Evolutionary conservation across 257 asterid species (phyloP).

Genomic region (Jaltomata sinuosa): DNA sequence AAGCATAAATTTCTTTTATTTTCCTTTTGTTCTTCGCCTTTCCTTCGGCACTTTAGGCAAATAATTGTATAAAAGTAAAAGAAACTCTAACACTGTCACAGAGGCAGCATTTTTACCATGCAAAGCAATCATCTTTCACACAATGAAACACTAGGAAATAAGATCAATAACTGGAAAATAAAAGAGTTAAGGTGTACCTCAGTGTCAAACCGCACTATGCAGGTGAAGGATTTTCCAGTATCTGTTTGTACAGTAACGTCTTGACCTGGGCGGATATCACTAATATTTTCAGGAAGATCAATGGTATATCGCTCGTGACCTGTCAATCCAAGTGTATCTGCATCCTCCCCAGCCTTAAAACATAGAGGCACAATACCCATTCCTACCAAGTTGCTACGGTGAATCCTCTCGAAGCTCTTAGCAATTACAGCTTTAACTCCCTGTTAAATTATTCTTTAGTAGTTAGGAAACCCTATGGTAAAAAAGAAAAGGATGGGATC

Average conservation of each 20-base stretch:
- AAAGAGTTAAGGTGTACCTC: constrained; percentile 48
- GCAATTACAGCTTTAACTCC: constrained; percentile 98
- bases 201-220: constrained; percentile 83
- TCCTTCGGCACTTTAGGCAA: background rate
- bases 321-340: constrained; percentile 77
- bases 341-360: constrained; percentile 94
- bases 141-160: background rate
- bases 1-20: background rate
- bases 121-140: background rate
- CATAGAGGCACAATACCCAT: constrained; percentile 95
- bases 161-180: background rate
- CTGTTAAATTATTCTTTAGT: constrained; percentile 20
- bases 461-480: background rate
- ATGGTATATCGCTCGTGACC: constrained; percentile 87
- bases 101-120: background rate
- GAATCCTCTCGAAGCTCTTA: constrained; percentile 90
- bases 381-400: constrained; percentile 91
- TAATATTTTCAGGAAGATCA: constrained; percentile 69
- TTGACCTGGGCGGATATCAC: constrained; percentile 90
- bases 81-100: background rate
- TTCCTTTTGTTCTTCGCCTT: background rate
- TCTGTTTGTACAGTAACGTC: constrained; percentile 64
- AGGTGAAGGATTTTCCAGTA: constrained; percentile 70
- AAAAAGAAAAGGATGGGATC: background rate
- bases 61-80: background rate